A percentile compares a stretch with the other conserved stretches of the same genome.
Evolutionary conservation across 2,329 filamentous ascomycete genomes (phyloP).

Genomic region (Trichoderma lentiforme): DNA sequence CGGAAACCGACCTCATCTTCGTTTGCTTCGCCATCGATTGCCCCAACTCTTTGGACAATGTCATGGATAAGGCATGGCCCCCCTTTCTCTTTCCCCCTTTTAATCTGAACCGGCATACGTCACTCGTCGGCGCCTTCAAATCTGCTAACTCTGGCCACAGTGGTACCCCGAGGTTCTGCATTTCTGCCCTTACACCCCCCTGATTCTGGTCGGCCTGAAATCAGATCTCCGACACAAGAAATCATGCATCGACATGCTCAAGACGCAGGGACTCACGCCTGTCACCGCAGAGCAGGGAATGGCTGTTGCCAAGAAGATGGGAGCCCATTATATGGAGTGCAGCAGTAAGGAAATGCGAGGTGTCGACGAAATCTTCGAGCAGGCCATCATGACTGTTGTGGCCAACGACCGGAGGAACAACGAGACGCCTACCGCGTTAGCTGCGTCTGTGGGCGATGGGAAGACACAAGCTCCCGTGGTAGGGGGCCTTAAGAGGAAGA

Average conservation of each 20-base stretch:
- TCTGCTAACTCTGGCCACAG: conserved; percentile 47
- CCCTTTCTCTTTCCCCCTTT: background rate
- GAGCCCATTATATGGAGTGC: conserved; percentile 94
- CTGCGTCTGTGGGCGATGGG: conserved; percentile 37
- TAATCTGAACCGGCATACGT: background rate
- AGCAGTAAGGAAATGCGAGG: conserved; percentile 96
- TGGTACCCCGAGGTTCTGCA: conserved; percentile 99
- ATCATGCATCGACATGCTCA: conserved; percentile 97
- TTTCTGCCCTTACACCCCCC: conserved; percentile 95
- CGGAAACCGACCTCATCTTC: conserved; percentile 95
- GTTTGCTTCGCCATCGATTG: conserved; percentile 99
- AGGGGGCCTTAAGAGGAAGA: conserved; percentile 68
- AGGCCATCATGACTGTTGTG: conserved; percentile 85
- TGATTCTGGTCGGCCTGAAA: conserved; percentile 94
- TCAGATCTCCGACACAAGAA: conserved; percentile 94
- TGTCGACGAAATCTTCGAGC: conserved; percentile 94
- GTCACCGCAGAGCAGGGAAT: conserved; percentile 89
- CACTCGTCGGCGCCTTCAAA: background rate
- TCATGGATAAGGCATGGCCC: conserved; percentile 84
- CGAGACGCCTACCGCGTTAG: conserved; percentile 45
- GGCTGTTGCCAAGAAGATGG: conserved; percentile 88
- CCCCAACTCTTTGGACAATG: conserved; percentile 95
- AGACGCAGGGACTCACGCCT: conserved; percentile 93
- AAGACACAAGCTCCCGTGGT: conserved; percentile 42
- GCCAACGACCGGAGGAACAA: conserved; percentile 69